Conservation (phyloP, 164 flowering plant genomes). For the Vitis rupestris region DNA sequence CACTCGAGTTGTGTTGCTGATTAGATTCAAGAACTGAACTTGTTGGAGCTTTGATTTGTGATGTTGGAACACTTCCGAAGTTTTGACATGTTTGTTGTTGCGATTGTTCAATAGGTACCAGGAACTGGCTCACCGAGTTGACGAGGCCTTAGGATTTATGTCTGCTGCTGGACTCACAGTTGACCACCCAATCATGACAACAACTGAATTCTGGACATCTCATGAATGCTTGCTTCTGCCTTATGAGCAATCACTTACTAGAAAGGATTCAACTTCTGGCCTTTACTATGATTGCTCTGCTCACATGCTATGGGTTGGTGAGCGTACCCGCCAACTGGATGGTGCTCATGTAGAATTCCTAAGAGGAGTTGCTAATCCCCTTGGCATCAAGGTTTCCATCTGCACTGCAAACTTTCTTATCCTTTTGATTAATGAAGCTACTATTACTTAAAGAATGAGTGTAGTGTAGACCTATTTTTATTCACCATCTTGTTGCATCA, state of each 20-base stretch:
- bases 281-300: conserved; percentile 51
- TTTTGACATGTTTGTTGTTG: background rate
- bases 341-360: conserved; percentile 52
- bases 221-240: conserved; percentile 50
- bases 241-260: conserved; percentile 45
- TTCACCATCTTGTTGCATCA: too few relatives aligned
- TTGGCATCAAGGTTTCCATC: conserved; percentile 42
- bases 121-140: conserved; percentile 41
- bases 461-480: too few relatives aligned
- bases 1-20: background rate
- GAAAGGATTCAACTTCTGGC: conserved; percentile 48
- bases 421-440: background rate
- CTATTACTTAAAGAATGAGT: background rate
- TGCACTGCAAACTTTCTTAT: background rate
- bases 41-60: background rate
- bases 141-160: conserved; percentile 51
- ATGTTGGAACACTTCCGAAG: background rate
- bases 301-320: conserved; percentile 55
- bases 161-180: conserved; percentile 44
- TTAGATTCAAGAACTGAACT: too few relatives aligned
- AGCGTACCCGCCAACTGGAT: conserved; percentile 48
- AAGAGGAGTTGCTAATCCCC: conserved; percentile 49
- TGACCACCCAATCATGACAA: conserved; percentile 44
- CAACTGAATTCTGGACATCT: conserved; percentile 57
- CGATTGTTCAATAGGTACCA: conserved; percentile 28